Base-by-base conservation (phyloP, 2,329 filamentous ascomycete species). In the Scedosporium dehoogii region DNA sequence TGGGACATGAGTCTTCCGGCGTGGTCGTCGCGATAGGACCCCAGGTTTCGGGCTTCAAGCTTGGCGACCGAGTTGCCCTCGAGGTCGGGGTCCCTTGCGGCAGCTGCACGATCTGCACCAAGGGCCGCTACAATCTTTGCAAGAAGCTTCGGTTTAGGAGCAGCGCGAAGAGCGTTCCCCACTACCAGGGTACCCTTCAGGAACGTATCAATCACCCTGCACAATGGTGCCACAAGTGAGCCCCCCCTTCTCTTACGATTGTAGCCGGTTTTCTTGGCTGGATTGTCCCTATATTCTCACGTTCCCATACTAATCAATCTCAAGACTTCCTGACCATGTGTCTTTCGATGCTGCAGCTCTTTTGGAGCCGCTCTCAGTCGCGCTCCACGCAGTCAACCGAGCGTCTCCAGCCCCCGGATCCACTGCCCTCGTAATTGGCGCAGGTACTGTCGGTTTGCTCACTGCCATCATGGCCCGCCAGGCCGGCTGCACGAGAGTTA, bases 11-110 rank as follows among this genome's bases (percentile, higher is more conserved):
- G 71, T 84, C 82, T 61, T 84, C 82, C 0, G 83, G 83, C 4
- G 78, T 80, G n/a, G 79, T 85, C 56, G 79, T 82, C 41, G 79
- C 77, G 59, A 75, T 86, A 62, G 83, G 83, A 0, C 75, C 81
- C 6, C 75, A 79, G 63, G 79, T 83, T 57, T 73, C 69, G 42
- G 80, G 80, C 64, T 76, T 62, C 58, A 69, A 66, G 63, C 25
- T 25, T 62, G 84, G 85, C 10, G 86, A 90, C 68, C 76, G 85
- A 60, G 85, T 90, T 9, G 86, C 86, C 3, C 73, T 90, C 16
- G 86, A 90, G 67, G 85, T 85, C 0, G 85, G 85, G 21, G 82
- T 87, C 1, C 83, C 86, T 0, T 90, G 87, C 68, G 78, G 78
- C 10, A 70, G 75, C 41, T 88, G 85, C 69, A 85, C 82, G 67